A percentile compares a stretch with the other conserved stretches of the same genome.
Evolutionary conservation across 2,329 filamentous ascomycete genomes (phyloP).

Genomic region (Beauveria sp.): DNA sequence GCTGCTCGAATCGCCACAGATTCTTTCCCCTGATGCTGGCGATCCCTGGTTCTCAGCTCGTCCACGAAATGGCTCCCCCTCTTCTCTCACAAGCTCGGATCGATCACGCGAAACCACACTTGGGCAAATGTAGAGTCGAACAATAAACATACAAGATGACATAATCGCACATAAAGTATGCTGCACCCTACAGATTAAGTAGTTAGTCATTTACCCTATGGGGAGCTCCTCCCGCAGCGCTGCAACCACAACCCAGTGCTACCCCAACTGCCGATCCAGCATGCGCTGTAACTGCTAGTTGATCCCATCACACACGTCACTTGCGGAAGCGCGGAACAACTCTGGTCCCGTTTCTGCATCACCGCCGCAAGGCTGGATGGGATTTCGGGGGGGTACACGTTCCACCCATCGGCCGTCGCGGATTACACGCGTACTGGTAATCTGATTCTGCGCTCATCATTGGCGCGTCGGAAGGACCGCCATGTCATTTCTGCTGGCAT

Average conservation of each 20-base stretch:
- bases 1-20: no score
- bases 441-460: neutral
- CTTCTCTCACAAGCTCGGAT: neutral
- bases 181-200: neutral
- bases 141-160: neutral
- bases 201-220: neutral
- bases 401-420: no score
- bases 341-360: no score
- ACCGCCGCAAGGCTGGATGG: neutral
- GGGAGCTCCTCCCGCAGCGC: neutral
- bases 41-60: no score
- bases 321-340: neutral
- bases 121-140: no score
- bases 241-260: neutral
- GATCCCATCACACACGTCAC: neutral
- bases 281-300: neutral
- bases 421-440: no score
- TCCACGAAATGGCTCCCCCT: neutral
- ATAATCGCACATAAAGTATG: neutral
- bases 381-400: neutral
- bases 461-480: neutral
- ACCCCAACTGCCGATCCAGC: constrained; percentile 5
- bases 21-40: no score
- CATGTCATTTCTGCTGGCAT: neutral
- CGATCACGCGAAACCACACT: no score